Conservation (phyloP, 805 yeast genomes). For the Blastobotrys americana region DNA sequence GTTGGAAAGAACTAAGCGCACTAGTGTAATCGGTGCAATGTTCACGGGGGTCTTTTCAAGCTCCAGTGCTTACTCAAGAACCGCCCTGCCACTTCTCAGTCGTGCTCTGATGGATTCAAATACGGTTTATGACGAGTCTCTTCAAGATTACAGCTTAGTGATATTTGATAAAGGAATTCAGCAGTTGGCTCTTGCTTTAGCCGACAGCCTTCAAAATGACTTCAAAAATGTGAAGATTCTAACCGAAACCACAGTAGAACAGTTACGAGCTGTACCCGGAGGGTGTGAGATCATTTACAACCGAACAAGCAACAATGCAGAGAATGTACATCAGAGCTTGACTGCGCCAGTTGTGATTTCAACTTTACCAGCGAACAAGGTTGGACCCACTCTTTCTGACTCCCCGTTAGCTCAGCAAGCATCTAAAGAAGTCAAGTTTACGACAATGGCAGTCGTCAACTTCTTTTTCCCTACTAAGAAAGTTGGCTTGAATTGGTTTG, state of each 20-base stretch:
- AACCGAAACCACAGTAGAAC: conserved; percentile 13
- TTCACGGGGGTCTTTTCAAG: conserved; percentile 31
- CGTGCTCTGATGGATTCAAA: conserved; percentile 20
- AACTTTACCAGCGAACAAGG: conserved; percentile 16
- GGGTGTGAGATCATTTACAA: conserved; percentile 7
- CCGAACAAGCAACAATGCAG: too few relatives aligned
- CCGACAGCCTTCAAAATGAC: conserved; percentile 15
- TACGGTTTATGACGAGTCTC: conserved; percentile 6
- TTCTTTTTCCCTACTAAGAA: conserved; percentile 45
- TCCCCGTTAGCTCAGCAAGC: conserved; percentile 8
- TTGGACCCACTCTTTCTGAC: conserved; percentile 11
- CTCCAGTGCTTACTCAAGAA: conserved; percentile 21
- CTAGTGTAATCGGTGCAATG: conserved; percentile 47
- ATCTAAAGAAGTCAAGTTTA: conserved; percentile 44
- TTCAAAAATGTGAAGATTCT: conserved; percentile 20
- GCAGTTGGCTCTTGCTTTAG: conserved; percentile 22
- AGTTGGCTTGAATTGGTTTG: conserved; percentile 61
- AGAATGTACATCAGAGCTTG: not conserved
- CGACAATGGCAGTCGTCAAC: conserved; percentile 62
- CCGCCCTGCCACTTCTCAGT: conserved; percentile 22
- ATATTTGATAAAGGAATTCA: conserved; percentile 25
- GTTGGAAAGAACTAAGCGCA: conserved; percentile 43
- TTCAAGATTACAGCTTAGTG: conserved; percentile 13
- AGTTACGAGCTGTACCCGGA: conserved; percentile 3
- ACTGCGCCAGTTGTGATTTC: conserved; percentile 14